Evolutionary conservation across 176 grass and related monocot genomes (phyloP).

Genomic region (Cymbopogon citratus): DNA sequence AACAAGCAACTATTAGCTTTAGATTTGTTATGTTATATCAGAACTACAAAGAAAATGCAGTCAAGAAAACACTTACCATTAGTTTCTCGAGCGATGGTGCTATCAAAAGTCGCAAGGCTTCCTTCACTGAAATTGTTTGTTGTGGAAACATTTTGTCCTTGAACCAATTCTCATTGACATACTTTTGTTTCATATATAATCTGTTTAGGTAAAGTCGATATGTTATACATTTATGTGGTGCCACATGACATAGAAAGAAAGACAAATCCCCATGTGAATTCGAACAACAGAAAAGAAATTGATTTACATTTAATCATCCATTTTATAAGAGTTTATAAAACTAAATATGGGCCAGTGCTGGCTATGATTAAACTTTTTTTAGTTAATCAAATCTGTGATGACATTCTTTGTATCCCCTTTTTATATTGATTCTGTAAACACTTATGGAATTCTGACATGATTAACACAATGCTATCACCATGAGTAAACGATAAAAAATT

Average conservation of each 20-base stretch:
- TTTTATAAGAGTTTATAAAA: neutral
- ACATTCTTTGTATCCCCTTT: neutral
- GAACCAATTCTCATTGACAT: slow-evolving; percentile 68
- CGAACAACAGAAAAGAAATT: neutral
- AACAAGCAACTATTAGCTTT: slow-evolving; percentile 8
- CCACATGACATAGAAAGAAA: neutral
- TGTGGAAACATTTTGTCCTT: slow-evolving; percentile 41
- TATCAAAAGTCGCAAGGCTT: slow-evolving; percentile 60
- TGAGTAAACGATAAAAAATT: neutral
- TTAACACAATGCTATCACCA: neutral
- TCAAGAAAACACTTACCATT: slow-evolving; percentile 48
- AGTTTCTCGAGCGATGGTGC: slow-evolving; percentile 50
- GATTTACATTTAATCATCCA: slow-evolving; percentile 12
- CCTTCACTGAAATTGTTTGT: slow-evolving; percentile 67
- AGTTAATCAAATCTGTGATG: neutral
- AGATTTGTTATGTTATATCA: slow-evolving; percentile 19
- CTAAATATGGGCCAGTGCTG: neutral
- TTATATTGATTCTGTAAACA: neutral
- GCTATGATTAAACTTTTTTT: neutral
- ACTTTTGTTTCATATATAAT: slow-evolving; percentile 76
- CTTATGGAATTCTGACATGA: neutral
- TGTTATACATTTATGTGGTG: neutral
- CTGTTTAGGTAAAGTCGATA: slow-evolving; percentile 34
- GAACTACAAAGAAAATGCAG: neutral
- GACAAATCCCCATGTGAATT: neutral